These are phyloP conservation scores for Suhomyces emberorum DNA, from an alignment of 805 yeast species.

Conservation along the genomic window DNA sequence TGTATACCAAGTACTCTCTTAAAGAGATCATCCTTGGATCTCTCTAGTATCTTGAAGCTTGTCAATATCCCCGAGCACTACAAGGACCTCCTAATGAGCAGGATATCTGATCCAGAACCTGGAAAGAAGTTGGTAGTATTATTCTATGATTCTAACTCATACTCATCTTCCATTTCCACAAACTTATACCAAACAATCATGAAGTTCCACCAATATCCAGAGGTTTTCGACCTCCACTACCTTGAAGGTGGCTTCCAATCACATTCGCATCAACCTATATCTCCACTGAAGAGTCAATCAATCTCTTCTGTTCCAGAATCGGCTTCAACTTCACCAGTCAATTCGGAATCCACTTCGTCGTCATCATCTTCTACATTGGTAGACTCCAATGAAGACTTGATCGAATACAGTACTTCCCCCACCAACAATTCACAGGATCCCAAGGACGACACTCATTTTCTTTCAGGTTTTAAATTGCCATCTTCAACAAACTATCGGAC, in stretches of 20 bases:
- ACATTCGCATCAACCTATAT: conserved; percentile 1
- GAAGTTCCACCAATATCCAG: conserved; percentile 24
- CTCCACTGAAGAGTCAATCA: neutral
- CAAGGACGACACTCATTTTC: conserved; percentile 7
- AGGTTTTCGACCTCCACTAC: conserved; percentile 18
- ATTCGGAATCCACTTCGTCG: conserved; percentile 4
- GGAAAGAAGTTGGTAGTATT: conserved; percentile 19
- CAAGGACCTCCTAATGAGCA: conserved; percentile 17
- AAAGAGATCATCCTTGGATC: conserved; percentile 33
- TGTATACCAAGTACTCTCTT: conserved; percentile 45
- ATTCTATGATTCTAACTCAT: conserved; percentile 33
- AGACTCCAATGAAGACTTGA: conserved; percentile 8
- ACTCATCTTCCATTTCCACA: conserved; percentile 16
- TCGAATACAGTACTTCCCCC: conserved; percentile 9
- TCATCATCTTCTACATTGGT: conserved; percentile 1
- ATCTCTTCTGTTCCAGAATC: conserved; percentile 1
- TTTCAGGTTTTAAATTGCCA: conserved; percentile 44
- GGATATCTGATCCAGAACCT: conserved; percentile 2
- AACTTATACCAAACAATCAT: conserved; percentile 32
- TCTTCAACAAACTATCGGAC: conserved; percentile 34
- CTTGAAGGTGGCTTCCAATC: conserved; percentile 28
- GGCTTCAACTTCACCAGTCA: conserved; percentile 4
- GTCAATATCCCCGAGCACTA: conserved; percentile 22
- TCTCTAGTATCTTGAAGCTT: conserved; percentile 31
- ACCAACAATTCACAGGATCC: conserved; percentile 1